A percentile compares a stretch with the other conserved stretches of the same genome.
Evolutionary conservation across 495 filamentous ascomycete species (phyloP).

Genomic region (Penicillium manginii): DNA sequence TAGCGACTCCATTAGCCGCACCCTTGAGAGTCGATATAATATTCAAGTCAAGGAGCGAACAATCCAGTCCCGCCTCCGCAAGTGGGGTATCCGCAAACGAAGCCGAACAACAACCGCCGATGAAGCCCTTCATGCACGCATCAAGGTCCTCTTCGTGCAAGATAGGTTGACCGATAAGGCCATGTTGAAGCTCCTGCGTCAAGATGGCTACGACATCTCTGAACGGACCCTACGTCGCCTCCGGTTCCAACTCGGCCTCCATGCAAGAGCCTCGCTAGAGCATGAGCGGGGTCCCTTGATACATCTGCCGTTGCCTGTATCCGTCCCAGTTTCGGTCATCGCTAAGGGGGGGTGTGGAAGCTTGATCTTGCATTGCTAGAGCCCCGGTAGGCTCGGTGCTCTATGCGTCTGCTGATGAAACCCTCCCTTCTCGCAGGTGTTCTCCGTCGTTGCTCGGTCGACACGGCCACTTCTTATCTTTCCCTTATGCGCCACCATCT

Average conservation of each 20-base stretch:
- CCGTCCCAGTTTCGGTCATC: constrained; percentile 10
- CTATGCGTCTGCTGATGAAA: constrained; percentile 12
- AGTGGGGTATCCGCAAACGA: constrained; percentile 38
- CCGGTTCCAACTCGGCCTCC: constrained; percentile 32
- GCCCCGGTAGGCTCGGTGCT: background rate
- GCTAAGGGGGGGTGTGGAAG: constrained; percentile 4
- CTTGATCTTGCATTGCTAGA: constrained; percentile 6
- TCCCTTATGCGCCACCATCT: constrained; percentile 16
- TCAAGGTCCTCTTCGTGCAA: constrained; percentile 30
- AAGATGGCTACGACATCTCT: constrained; percentile 35
- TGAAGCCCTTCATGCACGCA: constrained; percentile 30
- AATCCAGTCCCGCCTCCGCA: constrained; percentile 33
- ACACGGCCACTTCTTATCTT: background rate
- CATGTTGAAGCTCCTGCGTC: constrained; percentile 30
- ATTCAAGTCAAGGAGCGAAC: constrained; percentile 35
- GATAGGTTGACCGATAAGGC: constrained; percentile 34
- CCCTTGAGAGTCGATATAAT: constrained; percentile 29
- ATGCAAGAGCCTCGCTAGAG: constrained; percentile 27
- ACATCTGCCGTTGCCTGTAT: constrained; percentile 8
- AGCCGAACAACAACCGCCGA: constrained; percentile 33
- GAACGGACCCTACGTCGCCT: constrained; percentile 31
- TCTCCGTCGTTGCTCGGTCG: background rate
- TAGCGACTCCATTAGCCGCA: constrained; percentile 33
- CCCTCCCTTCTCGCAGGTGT: constrained; percentile 5
- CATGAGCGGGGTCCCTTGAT: constrained; percentile 12